A percentile compares a stretch with the other conserved stretches of the same genome.
Evolutionary conservation across 2,329 filamentous ascomycete species (phyloP).

Genomic region (Hysterium pulicare): DNA sequence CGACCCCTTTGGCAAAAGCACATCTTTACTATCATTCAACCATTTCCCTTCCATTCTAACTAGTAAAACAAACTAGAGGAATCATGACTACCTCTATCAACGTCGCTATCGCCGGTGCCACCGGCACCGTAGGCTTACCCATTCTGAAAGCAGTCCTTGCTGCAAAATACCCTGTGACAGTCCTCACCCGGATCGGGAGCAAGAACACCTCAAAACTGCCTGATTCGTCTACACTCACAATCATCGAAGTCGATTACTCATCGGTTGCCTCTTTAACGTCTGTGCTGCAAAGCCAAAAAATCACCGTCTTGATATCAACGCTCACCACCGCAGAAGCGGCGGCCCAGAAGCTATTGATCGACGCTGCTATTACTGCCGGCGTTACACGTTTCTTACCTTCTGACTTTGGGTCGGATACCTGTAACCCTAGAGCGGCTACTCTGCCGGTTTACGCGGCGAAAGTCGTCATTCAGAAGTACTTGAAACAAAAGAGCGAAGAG

Average conservation of each 20-base stretch:
- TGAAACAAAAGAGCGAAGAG: neutral
- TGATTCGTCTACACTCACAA: slow-evolving; percentile 15
- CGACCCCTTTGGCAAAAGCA: too few species aligned
- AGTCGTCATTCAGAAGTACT: slow-evolving; percentile 5
- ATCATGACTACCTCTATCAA: neutral
- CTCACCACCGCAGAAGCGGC: slow-evolving; percentile 15
- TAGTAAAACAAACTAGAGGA: too few species aligned
- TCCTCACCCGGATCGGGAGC: slow-evolving; percentile 25
- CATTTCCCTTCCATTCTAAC: too few species aligned
- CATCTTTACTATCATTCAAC: too few species aligned
- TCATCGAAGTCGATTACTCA: slow-evolving; percentile 20
- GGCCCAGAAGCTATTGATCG: slow-evolving; percentile 22
- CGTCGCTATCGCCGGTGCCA: slow-evolving; percentile 15
- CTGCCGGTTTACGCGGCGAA: slow-evolving; percentile 8
- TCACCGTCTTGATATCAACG: slow-evolving; percentile 32
- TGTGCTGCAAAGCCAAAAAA: slow-evolving; percentile 26
- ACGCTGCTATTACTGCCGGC: slow-evolving; percentile 34
- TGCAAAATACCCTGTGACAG: slow-evolving; percentile 21
- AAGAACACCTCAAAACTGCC: slow-evolving; percentile 7
- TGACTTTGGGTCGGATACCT: slow-evolving; percentile 33
- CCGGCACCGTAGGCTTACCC: slow-evolving; percentile 26
- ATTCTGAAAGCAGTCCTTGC: slow-evolving; percentile 28
- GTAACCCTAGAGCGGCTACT: slow-evolving; percentile 3
- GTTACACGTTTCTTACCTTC: slow-evolving; percentile 36
- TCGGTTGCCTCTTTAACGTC: slow-evolving; percentile 12